Percentiles rank a stretch among this genome's conserved stretches.
phyloP scores from a whole-genome alignment of 1,284 basidiomycete genomes.

The Amylostereum areolatum region DNA sequence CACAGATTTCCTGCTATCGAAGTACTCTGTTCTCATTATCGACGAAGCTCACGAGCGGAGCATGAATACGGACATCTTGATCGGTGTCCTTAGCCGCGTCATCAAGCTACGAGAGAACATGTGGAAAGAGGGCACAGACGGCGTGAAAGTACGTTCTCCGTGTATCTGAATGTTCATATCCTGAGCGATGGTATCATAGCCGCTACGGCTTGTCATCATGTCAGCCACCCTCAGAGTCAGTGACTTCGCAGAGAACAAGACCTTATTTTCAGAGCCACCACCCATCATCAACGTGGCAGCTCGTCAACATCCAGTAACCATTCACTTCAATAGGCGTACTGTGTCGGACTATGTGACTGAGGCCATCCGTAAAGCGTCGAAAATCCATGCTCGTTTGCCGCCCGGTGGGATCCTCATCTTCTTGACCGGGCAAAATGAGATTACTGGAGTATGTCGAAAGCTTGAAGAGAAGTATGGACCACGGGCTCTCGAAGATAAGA shows the following conservation, averaged over 20 bases:
- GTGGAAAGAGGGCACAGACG: constrained; percentile 74
- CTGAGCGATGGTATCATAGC: constrained; percentile 35
- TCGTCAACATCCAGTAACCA: constrained; percentile 92
- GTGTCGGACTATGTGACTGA: constrained; percentile 85
- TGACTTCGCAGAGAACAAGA: constrained; percentile 88
- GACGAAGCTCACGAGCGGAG: constrained; percentile 99
- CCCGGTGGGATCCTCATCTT: constrained; percentile 72
- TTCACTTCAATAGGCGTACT: constrained; percentile 91
- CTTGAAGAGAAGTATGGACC: constrained; percentile 76
- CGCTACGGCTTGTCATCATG: constrained; percentile 95
- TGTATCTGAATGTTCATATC: neutral
- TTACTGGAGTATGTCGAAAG: constrained; percentile 58
- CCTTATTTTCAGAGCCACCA: constrained; percentile 78
- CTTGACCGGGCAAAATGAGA: constrained; percentile 76
- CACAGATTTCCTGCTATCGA: constrained; percentile 82
- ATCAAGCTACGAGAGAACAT: constrained; percentile 82
- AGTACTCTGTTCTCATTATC: constrained; percentile 92
- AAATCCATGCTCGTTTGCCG: constrained; percentile 70
- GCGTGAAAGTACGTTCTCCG: constrained; percentile 45
- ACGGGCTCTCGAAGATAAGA: constrained; percentile 53
- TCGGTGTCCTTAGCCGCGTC: constrained; percentile 92
- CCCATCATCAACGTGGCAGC: constrained; percentile 88
- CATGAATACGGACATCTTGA: constrained; percentile 97
- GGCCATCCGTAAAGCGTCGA: constrained; percentile 85
- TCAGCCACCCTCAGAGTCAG: constrained; percentile 93